Base-by-base conservation (phyloP, 495 filamentous ascomycete genomes). In the Pyrenopolyporus hunteri region DNA sequence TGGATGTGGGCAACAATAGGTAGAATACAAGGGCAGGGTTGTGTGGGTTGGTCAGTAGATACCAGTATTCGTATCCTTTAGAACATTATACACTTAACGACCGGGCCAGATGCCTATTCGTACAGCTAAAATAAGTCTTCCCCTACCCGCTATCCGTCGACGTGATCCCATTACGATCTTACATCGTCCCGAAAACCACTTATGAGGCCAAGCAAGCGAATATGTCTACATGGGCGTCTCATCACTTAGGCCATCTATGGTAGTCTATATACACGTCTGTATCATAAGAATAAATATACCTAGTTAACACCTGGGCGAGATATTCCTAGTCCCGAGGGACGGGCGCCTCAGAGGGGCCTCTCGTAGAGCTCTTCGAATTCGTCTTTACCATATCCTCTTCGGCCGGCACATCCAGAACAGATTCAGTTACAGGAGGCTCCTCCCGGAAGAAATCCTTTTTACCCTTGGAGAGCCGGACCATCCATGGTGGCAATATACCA, bases 401-500 rank as follows among this genome's bases (percentile, higher is more conserved):
- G 29, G 9, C 60, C 6, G 31, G 53, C 25, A 57, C 26, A 28
- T 54, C 42, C 1, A 52, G 22, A 17, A 36, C 45, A 37, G 61
- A 50, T 32, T 58, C 62, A 11, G 54, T 53, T 10, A 60, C 42
- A 33, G 51, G 44, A 11, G 46, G 16, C 17, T 78, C 73, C 6
- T 79, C 74, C 5, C 76, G 78, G 86, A 87, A 89, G 68, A 89
- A 91, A 40, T 87, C 80, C 67, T 76, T 84, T 76, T 90, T 86
- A 1, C 89, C 90, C n/a, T 70, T 64, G 0, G 69, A 62, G n/a
- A 80, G 73, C 6, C 87, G 79, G 50, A 78, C 75, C 37, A 90
- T 57, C 90, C 89, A 93, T 2, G 80, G 81, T 0, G 90, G 90
- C 7, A 90, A 72, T 44, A 91, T 71, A 6, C 88, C 88, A 23